Base-by-base conservation (phyloP, 495 filamentous ascomycete species). In the Daldinia caldariorum region DNA sequence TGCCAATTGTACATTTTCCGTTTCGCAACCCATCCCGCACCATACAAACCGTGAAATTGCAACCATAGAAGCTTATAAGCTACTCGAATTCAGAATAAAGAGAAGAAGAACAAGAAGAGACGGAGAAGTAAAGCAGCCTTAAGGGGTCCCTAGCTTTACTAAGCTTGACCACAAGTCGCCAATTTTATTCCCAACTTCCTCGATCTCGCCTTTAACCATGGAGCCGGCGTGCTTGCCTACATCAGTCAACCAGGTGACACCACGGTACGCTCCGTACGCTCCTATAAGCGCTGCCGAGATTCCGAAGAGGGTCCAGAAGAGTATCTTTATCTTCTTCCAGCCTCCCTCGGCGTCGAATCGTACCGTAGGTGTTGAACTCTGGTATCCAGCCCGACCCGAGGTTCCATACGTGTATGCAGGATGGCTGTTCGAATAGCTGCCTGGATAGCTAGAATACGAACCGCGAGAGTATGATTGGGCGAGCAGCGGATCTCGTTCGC, bases 271-370 rank as follows among this genome's bases (percentile, higher is more conserved):
- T 1, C n/a, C 53, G n/a, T 62, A 69, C 7, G 53, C 58, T 3
- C 22, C 41, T 1, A 58, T 34, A 14, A 62, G 9, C 6, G 51
- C 53, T n/a, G 38, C 10, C 0, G 16, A 18, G 26, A 68, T 13
- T 50, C 43, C 59, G 18, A 69, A 58, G 14, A 73, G 8, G 26
- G 65, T 13, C 57, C 43, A 63, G 18, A 69, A 58, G 14, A 73
- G 13, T 26, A 57, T 55, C 51, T 58, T 61, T 6, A 70, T 20
- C 16, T 26, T 47, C 41, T 39, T 69, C 58, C 66, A 66, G 32
- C 58, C 45, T 7, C 7, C 43, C 29, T 41, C 14, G 43, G 58
- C n/a, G 34, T 61, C 29, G 57, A 26, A 53, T 4, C 56, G 26
- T 12, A 34, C 55, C n/a, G 56, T 34, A 5, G 65, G 37, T 34